Evolutionary conservation across 2,329 filamentous ascomycete genomes (phyloP), one percentile per base, ranked within the genome.

Genomic region (Curvularia eragrostidis): DNA sequence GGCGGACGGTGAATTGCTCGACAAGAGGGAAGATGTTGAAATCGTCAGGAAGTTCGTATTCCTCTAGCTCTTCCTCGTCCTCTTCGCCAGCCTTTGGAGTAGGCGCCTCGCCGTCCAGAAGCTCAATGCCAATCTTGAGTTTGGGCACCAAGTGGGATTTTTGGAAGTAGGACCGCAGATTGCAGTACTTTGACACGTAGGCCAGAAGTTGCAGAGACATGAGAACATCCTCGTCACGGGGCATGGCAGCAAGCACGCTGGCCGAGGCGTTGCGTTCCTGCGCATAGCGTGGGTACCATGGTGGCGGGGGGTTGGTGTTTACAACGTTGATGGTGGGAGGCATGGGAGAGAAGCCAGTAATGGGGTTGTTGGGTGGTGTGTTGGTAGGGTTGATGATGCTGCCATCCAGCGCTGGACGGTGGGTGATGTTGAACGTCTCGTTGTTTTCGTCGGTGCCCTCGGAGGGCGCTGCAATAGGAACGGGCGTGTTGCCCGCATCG

Each of bases 111-210:
- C 88, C 87, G 63, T 97, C 93, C 3, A 97, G 82, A 26, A 97
- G 84, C 73, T 97, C 93, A 65, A 89, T 88, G 59, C 92, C 91
- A 66, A 99, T 94, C 76, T 93, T 93, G 49, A 99, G 87, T 63
- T 89, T 90, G 0, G 95, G 95, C 4, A 99, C 95, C 10, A 98
- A 83, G 71, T 99, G 95, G 38, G 93, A 96, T 75, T 90, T 86
- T 74, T 99, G 95, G 76, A 99, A 99, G 77, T 97, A 99, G 4
- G 91, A 89, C 18, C 95, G 88, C 28, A 99, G 85, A 69, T 96
- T 96, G 83, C 95, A 98, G 79, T 99, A 99, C 78, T 99, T 99
- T 23, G 93, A 97, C 55, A 99, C 94, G 75, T 99, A 99, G 15
- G 95, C 95, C 44, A 99, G 85, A 19, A 99, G 86, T 78, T 99